Percentiles rank a stretch among this genome's conserved stretches.
Conservation (phyloP, 768 basidiomycete genomes). For the Astraeus odoratus region DNA sequence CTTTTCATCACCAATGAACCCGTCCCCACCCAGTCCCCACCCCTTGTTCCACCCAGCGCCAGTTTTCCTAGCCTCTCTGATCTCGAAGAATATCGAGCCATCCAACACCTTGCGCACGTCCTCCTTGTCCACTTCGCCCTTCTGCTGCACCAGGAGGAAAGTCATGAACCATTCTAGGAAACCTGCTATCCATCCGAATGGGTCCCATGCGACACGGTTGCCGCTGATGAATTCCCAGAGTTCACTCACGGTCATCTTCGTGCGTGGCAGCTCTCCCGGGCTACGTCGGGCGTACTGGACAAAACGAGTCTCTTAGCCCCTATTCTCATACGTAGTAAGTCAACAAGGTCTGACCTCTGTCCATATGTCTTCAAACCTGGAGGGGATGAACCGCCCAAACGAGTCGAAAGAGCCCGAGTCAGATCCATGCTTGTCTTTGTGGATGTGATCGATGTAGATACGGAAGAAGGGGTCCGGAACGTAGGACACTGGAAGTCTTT, state of each 20-base stretch:
- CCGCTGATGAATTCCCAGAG: conserved; percentile 26
- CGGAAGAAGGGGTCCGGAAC: conserved; percentile 39
- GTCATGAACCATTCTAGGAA: conserved; percentile 34
- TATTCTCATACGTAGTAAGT: not conserved
- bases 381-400: conserved; percentile 35
- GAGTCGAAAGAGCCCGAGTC: conserved; percentile 37
- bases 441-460: conserved; percentile 29
- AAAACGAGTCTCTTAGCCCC: not conserved
- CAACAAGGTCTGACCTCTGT: conserved; percentile 23
- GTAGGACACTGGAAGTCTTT: conserved; percentile 15
- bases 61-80: conserved; percentile 17
- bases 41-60: conserved; percentile 24
- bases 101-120: conserved; percentile 37
- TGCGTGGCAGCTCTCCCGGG: conserved; percentile 5
- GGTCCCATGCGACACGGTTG: conserved; percentile 30
- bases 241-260: conserved; percentile 22
- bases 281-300: conserved; percentile 12
- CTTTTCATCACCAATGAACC: conserved; percentile 25
- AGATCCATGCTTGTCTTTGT: conserved; percentile 36
- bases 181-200: conserved; percentile 30
- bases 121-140: conserved; percentile 35
- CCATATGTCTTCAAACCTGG: conserved; percentile 40
- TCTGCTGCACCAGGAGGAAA: conserved; percentile 33
- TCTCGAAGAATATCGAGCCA: conserved; percentile 32
- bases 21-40: conserved; percentile 25